Percentiles rank a stretch among this genome's conserved stretches.
Conservation (phyloP, 139 green algal species). For the Eudorina sp. region DNA sequence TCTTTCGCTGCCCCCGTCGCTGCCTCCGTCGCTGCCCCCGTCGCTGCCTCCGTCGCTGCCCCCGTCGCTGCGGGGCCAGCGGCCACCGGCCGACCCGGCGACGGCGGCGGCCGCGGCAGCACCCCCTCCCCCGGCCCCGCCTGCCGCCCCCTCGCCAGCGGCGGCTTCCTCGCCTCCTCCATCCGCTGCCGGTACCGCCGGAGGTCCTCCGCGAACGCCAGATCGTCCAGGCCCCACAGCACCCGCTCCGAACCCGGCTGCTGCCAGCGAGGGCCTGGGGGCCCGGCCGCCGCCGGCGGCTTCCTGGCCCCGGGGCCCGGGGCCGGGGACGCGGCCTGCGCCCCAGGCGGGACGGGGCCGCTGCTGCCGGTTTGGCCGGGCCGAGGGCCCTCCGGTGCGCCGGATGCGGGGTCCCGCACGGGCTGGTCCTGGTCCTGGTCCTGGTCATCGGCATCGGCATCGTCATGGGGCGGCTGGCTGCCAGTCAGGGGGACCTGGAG, state of each 20-base stretch:
- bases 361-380: too few species aligned
- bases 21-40: neutral
- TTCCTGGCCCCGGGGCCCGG: too few species aligned
- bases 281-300: too few species aligned
- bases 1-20: too few species aligned
- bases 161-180: neutral
- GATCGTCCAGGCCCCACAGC: constrained; percentile 26
- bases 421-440: neutral
- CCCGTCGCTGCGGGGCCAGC: neutral
- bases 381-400: too few species aligned
- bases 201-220: neutral
- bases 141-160: neutral
- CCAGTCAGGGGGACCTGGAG: neutral
- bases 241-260: neutral
- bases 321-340: too few species aligned
- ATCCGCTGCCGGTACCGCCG: neutral
- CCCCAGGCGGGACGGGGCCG: too few species aligned
- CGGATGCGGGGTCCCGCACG: too few species aligned
- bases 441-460: neutral
- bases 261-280: constrained; percentile 4
- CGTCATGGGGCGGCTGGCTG: too few species aligned
- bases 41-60: neutral
- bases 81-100: too few species aligned
- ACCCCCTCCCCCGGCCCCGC: neutral
- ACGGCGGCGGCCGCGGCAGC: neutral